phyloP scores from a whole-genome alignment of 176 grass and related monocot species.

The Hsuehochloa calcarea region DNA sequence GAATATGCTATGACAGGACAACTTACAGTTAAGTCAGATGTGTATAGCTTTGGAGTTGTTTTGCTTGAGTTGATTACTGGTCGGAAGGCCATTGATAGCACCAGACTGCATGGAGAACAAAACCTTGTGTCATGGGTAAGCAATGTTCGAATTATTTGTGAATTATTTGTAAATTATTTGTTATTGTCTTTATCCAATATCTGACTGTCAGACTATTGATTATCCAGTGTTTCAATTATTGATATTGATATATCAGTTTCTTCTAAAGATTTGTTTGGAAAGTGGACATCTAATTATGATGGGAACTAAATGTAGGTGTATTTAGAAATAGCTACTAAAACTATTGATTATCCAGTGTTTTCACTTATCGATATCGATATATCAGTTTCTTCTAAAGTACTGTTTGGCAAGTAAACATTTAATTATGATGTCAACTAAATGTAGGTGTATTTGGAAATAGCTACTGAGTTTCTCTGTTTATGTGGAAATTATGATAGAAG shows the following conservation, averaged over 20 bases:
- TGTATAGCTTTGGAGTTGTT: conserved; percentile 89
- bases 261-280: conserved; percentile 14
- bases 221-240: not conserved
- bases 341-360: not conserved
- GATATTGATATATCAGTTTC: not conserved
- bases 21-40: conserved; percentile 77
- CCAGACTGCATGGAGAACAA: conserved; percentile 52
- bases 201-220: not conserved
- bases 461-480: not conserved
- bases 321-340: not conserved
- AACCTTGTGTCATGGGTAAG: conserved; percentile 92
- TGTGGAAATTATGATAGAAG: not conserved
- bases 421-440: conserved; percentile 9
- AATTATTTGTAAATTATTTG: conserved; percentile 6
- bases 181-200: not conserved
- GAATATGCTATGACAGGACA: conserved; percentile 96
- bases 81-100: conserved; percentile 67
- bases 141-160: conserved; percentile 20
- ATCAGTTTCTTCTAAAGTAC: not conserved
- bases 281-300: not conserved
- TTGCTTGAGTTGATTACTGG: conserved; percentile 93
- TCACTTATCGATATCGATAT: not conserved
- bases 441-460: not conserved
- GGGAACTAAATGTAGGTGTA: not conserved
- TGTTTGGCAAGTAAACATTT: conserved; percentile 12